Percentiles rank a stretch among this genome's conserved stretches.
Evolutionary conservation across 1,284 basidiomycete genomes (phyloP).

Genomic region (Ceratobasidium papillatum): DNA sequence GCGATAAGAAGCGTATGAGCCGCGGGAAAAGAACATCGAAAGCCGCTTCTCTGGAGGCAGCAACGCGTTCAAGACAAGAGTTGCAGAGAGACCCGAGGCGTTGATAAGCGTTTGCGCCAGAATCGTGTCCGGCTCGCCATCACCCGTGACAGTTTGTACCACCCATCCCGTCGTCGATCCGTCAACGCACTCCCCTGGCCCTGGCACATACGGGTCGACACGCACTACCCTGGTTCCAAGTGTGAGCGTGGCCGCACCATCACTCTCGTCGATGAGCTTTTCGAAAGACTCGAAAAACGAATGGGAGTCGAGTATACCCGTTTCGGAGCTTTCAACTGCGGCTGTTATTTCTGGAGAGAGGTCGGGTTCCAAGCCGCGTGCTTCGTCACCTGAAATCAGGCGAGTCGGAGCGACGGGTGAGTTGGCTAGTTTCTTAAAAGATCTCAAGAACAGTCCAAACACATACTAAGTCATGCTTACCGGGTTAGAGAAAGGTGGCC

Average conservation of each 20-base stretch:
- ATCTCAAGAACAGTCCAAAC: not conserved
- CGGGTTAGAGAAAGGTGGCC: conserved; percentile 58
- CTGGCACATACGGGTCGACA: conserved; percentile 67
- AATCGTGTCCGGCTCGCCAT: conserved; percentile 67
- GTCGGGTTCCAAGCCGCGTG: conserved; percentile 82
- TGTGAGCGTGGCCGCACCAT: conserved; percentile 10
- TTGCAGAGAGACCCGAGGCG: conserved; percentile 82
- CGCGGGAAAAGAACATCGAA: conserved; percentile 78
- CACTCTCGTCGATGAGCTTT: conserved; percentile 73
- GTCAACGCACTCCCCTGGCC: conserved; percentile 42
- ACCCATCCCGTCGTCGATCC: conserved; percentile 58
- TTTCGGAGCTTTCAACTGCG: conserved; percentile 85
- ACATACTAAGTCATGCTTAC: conserved; percentile 44
- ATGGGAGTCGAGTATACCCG: conserved; percentile 93
- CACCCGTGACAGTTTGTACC: conserved; percentile 57
- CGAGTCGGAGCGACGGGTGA: conserved; percentile 65
- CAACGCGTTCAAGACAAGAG: conserved; percentile 75
- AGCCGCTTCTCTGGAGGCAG: conserved; percentile 64
- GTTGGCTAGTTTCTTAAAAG: conserved; percentile 28
- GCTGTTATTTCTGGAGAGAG: conserved; percentile 73
- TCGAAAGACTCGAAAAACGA: conserved; percentile 81
- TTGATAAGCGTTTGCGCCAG: conserved; percentile 89
- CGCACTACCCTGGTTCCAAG: conserved; percentile 80
- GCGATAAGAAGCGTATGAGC: conserved; percentile 87
- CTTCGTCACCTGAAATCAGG: conserved; percentile 77